These are phyloP conservation scores for Neonectria coccinea DNA, from an alignment of 2,329 filamentous ascomycete genomes.

Conservation along the genomic window DNA sequence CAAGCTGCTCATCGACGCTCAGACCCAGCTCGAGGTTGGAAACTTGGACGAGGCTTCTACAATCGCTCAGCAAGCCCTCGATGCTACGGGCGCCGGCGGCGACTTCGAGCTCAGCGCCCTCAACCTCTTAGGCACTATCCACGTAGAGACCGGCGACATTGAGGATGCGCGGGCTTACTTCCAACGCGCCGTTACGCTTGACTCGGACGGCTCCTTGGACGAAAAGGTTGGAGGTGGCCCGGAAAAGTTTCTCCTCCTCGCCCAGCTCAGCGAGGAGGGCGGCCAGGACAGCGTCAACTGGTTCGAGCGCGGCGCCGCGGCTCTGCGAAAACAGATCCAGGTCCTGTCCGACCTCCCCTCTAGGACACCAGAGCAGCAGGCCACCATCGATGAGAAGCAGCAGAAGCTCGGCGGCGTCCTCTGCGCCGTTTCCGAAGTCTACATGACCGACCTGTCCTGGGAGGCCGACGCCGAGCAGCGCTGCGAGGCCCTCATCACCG, in stretches of 20 bases:
- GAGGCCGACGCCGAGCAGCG: constrained; percentile 89
- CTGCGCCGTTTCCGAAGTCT: constrained; percentile 94
- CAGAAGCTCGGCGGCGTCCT: constrained; percentile 89
- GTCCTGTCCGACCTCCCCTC: constrained; percentile 63
- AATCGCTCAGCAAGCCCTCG: constrained; percentile 58
- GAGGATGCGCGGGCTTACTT: constrained; percentile 81
- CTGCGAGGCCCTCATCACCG: constrained; percentile 90
- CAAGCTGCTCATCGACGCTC: constrained; percentile 54
- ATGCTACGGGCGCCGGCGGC: constrained; percentile 57
- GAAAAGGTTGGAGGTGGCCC: constrained; percentile 83
- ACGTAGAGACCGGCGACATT: constrained; percentile 84
- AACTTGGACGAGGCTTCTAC: constrained; percentile 55
- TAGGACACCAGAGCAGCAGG: constrained; percentile 56
- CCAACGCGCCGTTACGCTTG: constrained; percentile 77
- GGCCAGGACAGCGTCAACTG: constrained; percentile 74
- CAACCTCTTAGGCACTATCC: constrained; percentile 83
- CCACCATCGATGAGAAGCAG: constrained; percentile 73
- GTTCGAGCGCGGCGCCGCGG: constrained; percentile 77
- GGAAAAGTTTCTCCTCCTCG: constrained; percentile 95
- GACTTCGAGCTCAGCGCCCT: constrained; percentile 72
- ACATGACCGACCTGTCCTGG: constrained; percentile 98
- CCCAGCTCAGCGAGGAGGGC: constrained; percentile 83
- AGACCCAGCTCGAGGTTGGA: constrained; percentile 57
- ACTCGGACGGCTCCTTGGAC: constrained; percentile 77
- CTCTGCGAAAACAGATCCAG: constrained; percentile 78